Evolutionary conservation across 352 stramenopile genomes (phyloP).

Genomic region (Phytophthora aleatoria): DNA sequence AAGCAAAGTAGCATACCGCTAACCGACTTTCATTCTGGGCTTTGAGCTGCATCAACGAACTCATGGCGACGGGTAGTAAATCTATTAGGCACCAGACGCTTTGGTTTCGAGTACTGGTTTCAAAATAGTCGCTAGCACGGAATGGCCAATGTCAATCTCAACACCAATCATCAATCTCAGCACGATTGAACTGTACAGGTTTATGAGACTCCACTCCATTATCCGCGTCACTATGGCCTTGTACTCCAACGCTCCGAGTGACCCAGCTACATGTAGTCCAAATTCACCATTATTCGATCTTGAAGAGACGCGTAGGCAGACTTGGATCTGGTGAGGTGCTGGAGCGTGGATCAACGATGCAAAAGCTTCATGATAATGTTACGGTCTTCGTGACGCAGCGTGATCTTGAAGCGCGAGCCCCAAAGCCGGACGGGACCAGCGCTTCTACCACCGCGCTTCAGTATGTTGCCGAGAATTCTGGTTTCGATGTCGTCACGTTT

Average conservation of each 20-base stretch:
- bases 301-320: conserved; percentile 20
- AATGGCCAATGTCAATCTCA: no score
- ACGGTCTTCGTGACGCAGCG: conserved; percentile 34
- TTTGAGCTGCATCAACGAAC: conserved; percentile 83
- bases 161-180: no score
- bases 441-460: conserved; percentile 33
- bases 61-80: conserved; percentile 45
- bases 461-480: conserved; percentile 51
- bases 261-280: no score
- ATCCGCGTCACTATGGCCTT: background rate
- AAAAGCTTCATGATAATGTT: conserved; percentile 38
- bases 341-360: conserved; percentile 5
- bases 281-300: conserved; percentile 5
- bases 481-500: conserved; percentile 42
- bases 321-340: background rate
- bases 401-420: conserved; percentile 12
- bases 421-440: background rate
- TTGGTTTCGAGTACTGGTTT: conserved; percentile 5
- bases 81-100: background rate
- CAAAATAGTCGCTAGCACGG: no score
- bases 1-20: conserved; percentile 37
- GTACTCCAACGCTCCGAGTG: background rate
- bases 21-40: conserved; percentile 82
- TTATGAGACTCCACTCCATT: background rate
- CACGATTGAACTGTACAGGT: no score